Percentiles rank a stretch among this genome's conserved stretches.
Evolutionary conservation across 1,284 basidiomycete species (phyloP).

Genomic region (Marasmius sp.): DNA sequence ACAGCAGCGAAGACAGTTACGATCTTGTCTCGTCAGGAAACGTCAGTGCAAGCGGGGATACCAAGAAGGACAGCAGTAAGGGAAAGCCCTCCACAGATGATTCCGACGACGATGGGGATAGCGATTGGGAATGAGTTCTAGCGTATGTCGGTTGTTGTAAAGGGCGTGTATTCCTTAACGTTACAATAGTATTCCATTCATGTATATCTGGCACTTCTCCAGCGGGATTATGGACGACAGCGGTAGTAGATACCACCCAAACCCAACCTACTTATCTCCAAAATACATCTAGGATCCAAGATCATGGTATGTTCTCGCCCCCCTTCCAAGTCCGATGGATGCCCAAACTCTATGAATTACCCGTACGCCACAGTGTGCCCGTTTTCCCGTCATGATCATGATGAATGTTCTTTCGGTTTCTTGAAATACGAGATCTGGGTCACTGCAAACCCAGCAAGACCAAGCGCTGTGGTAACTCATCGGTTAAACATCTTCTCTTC

Average conservation of each 20-base stretch:
- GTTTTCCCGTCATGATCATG: constrained; percentile 2
- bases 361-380: neutral
- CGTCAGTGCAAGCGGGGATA: constrained; percentile 33
- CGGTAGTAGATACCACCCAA: too few relatives aligned
- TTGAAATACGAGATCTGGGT: constrained; percentile 31
- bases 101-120: constrained; percentile 47
- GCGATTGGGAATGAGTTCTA: constrained; percentile 64
- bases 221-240: too few relatives aligned
- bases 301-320: too few relatives aligned
- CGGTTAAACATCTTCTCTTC: constrained; percentile 4
- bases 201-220: too few relatives aligned
- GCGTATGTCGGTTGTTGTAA: too few relatives aligned
- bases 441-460: constrained; percentile 37
- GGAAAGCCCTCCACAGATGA: constrained; percentile 20
- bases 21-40: constrained; percentile 61
- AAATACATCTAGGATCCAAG: too few relatives aligned
- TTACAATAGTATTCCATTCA: too few relatives aligned
- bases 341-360: neutral
- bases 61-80: constrained; percentile 24
- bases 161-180: neutral
- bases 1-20: constrained; percentile 71
- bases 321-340: neutral
- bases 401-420: neutral
- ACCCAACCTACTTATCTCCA: too few relatives aligned
- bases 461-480: constrained; percentile 34